A percentile compares a stretch with the other conserved stretches of the same genome.
Evolutionary conservation across 305 asterid genomes (phyloP).

Genomic region (Ajuga reptans): DNA sequence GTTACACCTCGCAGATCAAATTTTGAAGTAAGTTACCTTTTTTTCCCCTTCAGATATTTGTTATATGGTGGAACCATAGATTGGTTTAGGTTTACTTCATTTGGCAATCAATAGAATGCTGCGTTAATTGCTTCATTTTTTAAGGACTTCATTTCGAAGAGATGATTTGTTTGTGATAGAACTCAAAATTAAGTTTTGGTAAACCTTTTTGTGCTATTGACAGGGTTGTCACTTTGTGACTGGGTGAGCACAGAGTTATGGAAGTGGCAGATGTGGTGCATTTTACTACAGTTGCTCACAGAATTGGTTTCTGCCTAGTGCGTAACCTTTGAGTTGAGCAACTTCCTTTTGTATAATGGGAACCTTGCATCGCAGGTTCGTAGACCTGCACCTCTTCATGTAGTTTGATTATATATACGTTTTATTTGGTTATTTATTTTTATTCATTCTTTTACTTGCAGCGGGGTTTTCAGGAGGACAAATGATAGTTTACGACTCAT

Average conservation of each 20-base stretch:
- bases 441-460: conserved; percentile 21
- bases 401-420: not conserved
- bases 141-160: not conserved
- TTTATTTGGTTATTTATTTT: not conserved
- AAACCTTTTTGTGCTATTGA: not conserved
- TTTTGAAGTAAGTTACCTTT: not conserved
- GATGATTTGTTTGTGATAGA: conserved; percentile 7
- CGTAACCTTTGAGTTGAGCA: conserved; percentile 46
- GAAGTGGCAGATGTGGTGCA: conserved; percentile 25
- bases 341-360: conserved; percentile 54
- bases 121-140: not conserved
- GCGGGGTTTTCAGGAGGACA: conserved; percentile 59
- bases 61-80: not conserved
- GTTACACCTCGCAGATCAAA: conserved; percentile 19
- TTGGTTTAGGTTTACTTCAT: conserved; percentile 12
- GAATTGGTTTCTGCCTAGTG: conserved; percentile 47
- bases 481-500: conserved; percentile 55
- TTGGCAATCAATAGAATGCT: not conserved
- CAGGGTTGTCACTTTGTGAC: conserved; percentile 28
- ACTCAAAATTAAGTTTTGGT: not conserved
- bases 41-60: not conserved
- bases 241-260: conserved; percentile 15
- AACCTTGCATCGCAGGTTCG: conserved; percentile 73
- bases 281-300: conserved; percentile 36
- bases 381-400: conserved; percentile 6